These are phyloP conservation scores for Agaricales sp. DNA, from an alignment of 1,284 basidiomycete species.

Conservation along the genomic window DNA sequence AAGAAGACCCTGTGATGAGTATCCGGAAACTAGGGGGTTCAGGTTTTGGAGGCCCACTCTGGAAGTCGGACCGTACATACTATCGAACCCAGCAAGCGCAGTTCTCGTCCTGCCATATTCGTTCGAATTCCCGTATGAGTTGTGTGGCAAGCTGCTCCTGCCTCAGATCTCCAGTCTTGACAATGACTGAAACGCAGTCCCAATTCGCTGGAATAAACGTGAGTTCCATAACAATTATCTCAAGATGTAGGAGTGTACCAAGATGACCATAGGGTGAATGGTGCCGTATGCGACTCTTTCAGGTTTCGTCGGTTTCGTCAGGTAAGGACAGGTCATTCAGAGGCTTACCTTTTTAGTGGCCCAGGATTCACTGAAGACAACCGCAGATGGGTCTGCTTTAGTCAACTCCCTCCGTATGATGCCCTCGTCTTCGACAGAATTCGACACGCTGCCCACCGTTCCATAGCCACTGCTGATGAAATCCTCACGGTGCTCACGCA, in stretches of 20 bases:
- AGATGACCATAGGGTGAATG: constrained; percentile 94
- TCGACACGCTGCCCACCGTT: constrained; percentile 23
- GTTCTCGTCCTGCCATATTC: constrained; percentile 92
- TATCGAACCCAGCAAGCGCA: constrained; percentile 88
- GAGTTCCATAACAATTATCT: constrained; percentile 1
- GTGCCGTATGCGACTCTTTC: constrained; percentile 79
- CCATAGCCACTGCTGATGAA: constrained; percentile 12
- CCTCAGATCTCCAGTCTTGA: constrained; percentile 96
- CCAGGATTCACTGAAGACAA: constrained; percentile 96
- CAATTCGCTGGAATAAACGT: constrained; percentile 40
- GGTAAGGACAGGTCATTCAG: constrained; percentile 3
- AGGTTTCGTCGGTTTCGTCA: constrained; percentile 8
- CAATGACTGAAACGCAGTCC: constrained; percentile 93
- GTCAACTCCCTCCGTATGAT: constrained; percentile 92
- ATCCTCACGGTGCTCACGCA: constrained; percentile 63
- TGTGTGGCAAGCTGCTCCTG: constrained; percentile 98
- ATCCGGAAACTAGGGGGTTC: constrained; percentile 56
- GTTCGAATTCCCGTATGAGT: constrained; percentile 86
- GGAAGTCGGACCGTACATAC: constrained; percentile 37
- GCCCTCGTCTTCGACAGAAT: constrained; percentile 79
- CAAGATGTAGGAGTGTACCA: constrained; percentile 32
- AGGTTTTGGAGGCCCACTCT: background rate
- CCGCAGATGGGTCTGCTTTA: constrained; percentile 92
- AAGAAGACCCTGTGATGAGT: constrained; percentile 87
- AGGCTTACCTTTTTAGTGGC: constrained; percentile 74